A percentile compares a stretch with the other conserved stretches of the same genome.
Conservation (phyloP, 305 asterid species). For the Caryopteris hybrid region DNA sequence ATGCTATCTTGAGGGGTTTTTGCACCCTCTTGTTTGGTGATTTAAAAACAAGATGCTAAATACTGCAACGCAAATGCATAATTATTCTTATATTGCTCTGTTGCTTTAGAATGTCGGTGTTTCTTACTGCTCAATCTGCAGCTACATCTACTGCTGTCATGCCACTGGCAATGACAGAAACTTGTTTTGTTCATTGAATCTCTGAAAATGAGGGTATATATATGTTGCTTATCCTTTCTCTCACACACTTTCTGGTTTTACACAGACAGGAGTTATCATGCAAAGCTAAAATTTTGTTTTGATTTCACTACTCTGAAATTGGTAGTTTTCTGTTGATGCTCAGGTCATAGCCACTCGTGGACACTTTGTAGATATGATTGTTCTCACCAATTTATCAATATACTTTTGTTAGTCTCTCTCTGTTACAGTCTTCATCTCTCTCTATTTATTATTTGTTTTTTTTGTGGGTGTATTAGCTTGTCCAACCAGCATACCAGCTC, state of each 20-base stretch:
- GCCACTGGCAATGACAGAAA: background rate
- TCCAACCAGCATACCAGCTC: conserved; percentile 85
- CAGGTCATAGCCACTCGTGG: too few relatives aligned
- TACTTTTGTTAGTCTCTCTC: too few relatives aligned
- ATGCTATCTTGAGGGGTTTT: background rate
- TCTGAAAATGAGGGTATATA: background rate
- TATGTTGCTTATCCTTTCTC: background rate
- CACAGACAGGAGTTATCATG: background rate
- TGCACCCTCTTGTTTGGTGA: too few relatives aligned
- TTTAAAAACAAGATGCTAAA: too few relatives aligned
- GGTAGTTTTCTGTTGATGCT: background rate
- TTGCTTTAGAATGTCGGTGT: too few relatives aligned
- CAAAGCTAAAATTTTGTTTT: background rate
- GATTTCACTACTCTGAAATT: background rate
- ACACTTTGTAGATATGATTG: background rate
- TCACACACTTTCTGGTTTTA: background rate
- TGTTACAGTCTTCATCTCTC: too few relatives aligned
- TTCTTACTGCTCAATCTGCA: background rate
- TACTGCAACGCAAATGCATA: too few relatives aligned
- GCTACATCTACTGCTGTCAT: background rate
- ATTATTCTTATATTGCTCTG: background rate
- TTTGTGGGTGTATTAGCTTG: conserved; percentile 52
- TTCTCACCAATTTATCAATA: too few relatives aligned
- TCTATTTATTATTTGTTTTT: too few relatives aligned
- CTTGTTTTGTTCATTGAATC: background rate